A percentile compares a stretch with the other conserved stretches of the same genome.
These are phyloP conservation scores for Pyrenophora seminiperda DNA, from an alignment of 2,329 filamentous ascomycete genomes.

Conservation along the genomic window DNA sequence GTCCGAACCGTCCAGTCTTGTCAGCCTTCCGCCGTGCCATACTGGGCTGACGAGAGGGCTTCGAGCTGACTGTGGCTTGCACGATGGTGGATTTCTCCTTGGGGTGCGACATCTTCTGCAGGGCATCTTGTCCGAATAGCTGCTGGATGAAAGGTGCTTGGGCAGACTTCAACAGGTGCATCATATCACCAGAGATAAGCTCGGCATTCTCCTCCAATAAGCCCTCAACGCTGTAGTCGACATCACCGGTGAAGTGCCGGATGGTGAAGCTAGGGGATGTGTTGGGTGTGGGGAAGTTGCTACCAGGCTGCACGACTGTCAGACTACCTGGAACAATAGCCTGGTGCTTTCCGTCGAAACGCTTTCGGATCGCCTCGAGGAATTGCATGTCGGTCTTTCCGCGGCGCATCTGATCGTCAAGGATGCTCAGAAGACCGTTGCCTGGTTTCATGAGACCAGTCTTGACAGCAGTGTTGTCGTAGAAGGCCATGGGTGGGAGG, in stretches of 20 bases:
- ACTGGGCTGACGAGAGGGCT: conserved; percentile 88
- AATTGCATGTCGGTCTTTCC: conserved; percentile 88
- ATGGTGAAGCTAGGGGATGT: conserved; percentile 82
- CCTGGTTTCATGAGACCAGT: conserved; percentile 88
- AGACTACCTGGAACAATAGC: conserved; percentile 80
- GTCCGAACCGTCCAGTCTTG: conserved; percentile 55
- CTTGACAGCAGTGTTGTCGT: conserved; percentile 95
- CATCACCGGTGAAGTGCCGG: conserved; percentile 93
- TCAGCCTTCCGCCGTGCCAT: conserved; percentile 81
- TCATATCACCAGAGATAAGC: conserved; percentile 90
- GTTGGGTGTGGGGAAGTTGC: conserved; percentile 88
- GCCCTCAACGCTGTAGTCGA: conserved; percentile 87
- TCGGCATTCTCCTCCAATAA: conserved; percentile 95
- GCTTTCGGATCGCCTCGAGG: conserved; percentile 85
- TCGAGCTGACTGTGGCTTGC: conserved; percentile 95
- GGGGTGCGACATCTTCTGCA: conserved; percentile 92
- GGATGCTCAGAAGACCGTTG: conserved; percentile 89
- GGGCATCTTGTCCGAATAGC: conserved; percentile 92
- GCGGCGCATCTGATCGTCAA: conserved; percentile 93
- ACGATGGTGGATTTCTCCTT: conserved; percentile 89
- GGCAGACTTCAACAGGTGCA: conserved; percentile 88
- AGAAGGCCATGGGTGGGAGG: conserved; percentile 92
- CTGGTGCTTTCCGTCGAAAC: conserved; percentile 92
- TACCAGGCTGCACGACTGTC: conserved; percentile 78
- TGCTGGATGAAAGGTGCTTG: conserved; percentile 87